Evolutionary conservation across 1,284 basidiomycete species (phyloP), one percentile per base, ranked within the genome.

Genomic region (Cutaneotrichosporon arboriforme): DNA sequence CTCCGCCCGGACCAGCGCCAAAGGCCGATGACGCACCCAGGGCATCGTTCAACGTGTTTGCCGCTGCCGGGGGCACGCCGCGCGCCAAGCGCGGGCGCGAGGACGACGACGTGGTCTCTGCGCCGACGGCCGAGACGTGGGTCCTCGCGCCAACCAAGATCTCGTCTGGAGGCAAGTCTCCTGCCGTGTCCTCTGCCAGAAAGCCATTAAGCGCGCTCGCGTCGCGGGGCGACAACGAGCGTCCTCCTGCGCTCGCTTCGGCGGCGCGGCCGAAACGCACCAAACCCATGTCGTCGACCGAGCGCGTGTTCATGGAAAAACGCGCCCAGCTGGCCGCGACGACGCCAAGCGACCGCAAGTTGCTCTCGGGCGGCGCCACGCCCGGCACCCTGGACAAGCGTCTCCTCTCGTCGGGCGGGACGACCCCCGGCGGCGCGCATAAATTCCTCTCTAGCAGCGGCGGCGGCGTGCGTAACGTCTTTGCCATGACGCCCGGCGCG

Each of bases 81-180:
- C 20, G 42, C 18, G 33, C 15, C 26, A 60, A 60, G 52, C 58
- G 58, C 5, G n/a, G 26, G 4, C 49, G 54, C 15, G 52, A 57
- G 8, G 58, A 56, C n/a, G 58, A 57, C 4, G 58, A 54, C 2
- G 23, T 31, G 5, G 26, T 7, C 26, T 5, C 21, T 13, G 8
- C 31, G 12, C 38, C 31, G 3, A 26, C 47, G 10, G 14, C 23
- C 8, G 56, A 54, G 39, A 49, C 44, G 13, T 50, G 56, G 20
- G 46, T 58, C 1, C 49, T 52, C 40, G 10, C 34, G 9, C 42
- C 35, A 4, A 42, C 55, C n/a, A 17, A 18, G 18, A 18, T 33
- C 10, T 35, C 33, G 33, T 15, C 17, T 7, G 18, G n/a, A n/a
- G n/a, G 21, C 18, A 45, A 14, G 18, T 33, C 43, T 17, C 43